Percentiles rank a stretch among this genome's conserved stretches.
These are phyloP conservation scores for Verticillium nubilum DNA, from an alignment of 2,329 filamentous ascomycete genomes.

Conservation along the genomic window DNA sequence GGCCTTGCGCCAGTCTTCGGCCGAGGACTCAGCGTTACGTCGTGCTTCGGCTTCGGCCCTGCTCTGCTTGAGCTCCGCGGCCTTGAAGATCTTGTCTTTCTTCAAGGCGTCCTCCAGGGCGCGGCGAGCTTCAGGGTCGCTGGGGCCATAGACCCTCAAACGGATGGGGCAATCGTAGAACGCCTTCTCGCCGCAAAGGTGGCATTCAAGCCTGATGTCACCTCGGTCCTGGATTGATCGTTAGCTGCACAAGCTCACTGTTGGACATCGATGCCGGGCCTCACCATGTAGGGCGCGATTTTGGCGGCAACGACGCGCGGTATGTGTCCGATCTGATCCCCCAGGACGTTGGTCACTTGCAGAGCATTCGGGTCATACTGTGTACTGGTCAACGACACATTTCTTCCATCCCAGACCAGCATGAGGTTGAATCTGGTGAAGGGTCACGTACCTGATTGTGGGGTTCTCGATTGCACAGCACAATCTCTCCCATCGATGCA, in stretches of 20 bases:
- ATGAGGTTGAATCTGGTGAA: not conserved
- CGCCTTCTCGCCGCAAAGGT: conserved; percentile 61
- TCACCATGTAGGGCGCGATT: conserved; percentile 66
- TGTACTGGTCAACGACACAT: not conserved
- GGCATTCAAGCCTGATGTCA: conserved; percentile 61
- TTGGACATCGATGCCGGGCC: conserved; percentile 6
- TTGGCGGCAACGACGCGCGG: conserved; percentile 63
- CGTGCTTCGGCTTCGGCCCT: conserved; percentile 47
- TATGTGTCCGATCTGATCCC: conserved; percentile 73
- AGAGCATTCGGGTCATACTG: conserved; percentile 72
- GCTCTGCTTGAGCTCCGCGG: conserved; percentile 50
- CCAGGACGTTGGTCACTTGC: conserved; percentile 69
- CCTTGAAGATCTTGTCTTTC: conserved; percentile 56
- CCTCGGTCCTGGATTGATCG: conserved; percentile 42
- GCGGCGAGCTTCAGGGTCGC: conserved; percentile 43
- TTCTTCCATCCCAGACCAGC: too few relatives aligned
- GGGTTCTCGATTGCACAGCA: conserved; percentile 60
- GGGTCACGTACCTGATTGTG: conserved; percentile 43
- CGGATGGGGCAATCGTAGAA: conserved; percentile 67
- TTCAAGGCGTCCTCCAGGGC: conserved; percentile 58
- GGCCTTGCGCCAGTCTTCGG: not conserved
- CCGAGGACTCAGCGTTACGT: conserved; percentile 26
- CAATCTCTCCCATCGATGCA: conserved; percentile 57
- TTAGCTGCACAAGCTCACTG: not conserved
- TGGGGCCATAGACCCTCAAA: conserved; percentile 64